Percentiles rank a stretch among this genome's conserved stretches.
Conservation (phyloP, 2,329 filamentous ascomycete genomes). For the Calonectria multiphialidica region DNA sequence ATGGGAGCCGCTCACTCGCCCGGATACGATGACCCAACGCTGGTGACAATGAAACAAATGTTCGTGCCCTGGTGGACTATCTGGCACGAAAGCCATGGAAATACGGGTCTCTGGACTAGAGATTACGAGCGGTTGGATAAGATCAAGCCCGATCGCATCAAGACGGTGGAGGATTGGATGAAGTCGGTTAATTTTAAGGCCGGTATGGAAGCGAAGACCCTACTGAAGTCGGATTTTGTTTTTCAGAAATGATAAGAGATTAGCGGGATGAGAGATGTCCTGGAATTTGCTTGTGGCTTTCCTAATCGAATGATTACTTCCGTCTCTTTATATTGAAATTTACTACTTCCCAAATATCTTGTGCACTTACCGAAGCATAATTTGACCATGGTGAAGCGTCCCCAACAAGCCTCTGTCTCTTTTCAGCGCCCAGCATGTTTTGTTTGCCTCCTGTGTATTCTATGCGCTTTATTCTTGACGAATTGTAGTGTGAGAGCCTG, state of each 20-base stretch:
- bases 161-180: slow-evolving; percentile 29
- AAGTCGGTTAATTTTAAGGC: slow-evolving; percentile 21
- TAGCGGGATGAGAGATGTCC: not conserved
- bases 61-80: slow-evolving; percentile 27
- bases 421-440: too few species aligned
- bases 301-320: too few species aligned
- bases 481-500: too few species aligned
- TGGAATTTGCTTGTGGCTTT: too few species aligned
- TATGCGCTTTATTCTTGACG: too few species aligned
- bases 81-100: slow-evolving; percentile 27
- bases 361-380: too few species aligned
- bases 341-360: too few species aligned
- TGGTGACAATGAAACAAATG: slow-evolving; percentile 15
- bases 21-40: slow-evolving; percentile 21
- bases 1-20: not conserved
- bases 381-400: too few species aligned
- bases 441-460: too few species aligned
- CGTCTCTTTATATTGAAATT: too few species aligned
- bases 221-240: not conserved
- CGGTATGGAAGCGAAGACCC: not conserved
- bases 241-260: not conserved
- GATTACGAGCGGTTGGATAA: slow-evolving; percentile 26
- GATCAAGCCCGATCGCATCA: slow-evolving; percentile 22
- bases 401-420: too few species aligned
- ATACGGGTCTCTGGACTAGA: slow-evolving; percentile 25